A percentile compares a stretch with the other conserved stretches of the same genome.
phyloP scores from a whole-genome alignment of 257 asterid genomes.

The Solanum medicagineum region DNA sequence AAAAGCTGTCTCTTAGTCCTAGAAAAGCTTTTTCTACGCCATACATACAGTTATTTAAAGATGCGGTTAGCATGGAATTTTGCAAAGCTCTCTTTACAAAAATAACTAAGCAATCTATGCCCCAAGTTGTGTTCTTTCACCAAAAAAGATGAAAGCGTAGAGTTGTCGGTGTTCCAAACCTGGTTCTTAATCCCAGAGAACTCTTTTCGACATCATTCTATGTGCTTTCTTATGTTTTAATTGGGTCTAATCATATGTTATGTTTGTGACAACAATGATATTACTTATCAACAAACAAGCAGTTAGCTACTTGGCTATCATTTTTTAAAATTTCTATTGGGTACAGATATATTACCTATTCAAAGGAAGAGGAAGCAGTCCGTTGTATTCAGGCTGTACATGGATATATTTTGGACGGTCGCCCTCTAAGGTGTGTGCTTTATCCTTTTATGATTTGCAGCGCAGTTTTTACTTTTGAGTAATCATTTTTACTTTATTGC shows the following conservation, averaged over 20 bases:
- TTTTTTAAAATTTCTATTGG: background rate
- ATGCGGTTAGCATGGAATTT: background rate
- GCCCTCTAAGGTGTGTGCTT: conserved; percentile 50
- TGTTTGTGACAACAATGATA: background rate
- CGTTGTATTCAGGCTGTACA: conserved; percentile 93
- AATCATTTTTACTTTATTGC: conserved; percentile 9
- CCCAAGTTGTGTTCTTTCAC: background rate
- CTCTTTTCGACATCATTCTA: background rate
- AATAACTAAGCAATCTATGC: background rate
- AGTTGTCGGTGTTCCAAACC: background rate
- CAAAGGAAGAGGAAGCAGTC: conserved; percentile 88
- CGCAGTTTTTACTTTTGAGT: background rate
- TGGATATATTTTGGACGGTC: conserved; percentile 78
- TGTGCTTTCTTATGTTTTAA: background rate
- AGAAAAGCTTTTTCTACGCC: background rate
- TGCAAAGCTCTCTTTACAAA: background rate
- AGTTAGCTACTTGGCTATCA: background rate
- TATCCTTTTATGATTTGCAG: background rate
- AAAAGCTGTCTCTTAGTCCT: background rate
- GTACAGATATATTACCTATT: conserved; percentile 75
- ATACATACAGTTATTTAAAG: background rate
- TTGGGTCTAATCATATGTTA: background rate
- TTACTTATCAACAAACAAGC: background rate
- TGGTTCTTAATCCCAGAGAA: background rate
- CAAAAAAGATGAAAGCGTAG: background rate